Evolutionary conservation across 169 alveolate genomes (phyloP), one percentile per base, ranked within the genome.

Genomic region (Plasmodium knowlesi): DNA sequence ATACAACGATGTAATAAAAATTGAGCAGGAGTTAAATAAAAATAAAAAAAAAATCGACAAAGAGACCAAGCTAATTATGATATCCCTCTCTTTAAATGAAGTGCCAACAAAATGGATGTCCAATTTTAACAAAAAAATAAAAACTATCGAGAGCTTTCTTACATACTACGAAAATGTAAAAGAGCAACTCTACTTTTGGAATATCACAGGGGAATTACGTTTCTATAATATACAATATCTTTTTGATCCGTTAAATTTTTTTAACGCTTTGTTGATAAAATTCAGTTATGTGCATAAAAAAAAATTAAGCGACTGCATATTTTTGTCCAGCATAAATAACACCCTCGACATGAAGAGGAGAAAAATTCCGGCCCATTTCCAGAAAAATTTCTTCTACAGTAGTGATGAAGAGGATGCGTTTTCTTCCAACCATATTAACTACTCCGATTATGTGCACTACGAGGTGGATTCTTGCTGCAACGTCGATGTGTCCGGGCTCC

Each of bases 101-200:
- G 74, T 88, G 39, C 94, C 94, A 57, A 78, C 28, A 16, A 78
- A 79, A 53, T 88, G 94, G 94, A 41, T 22, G 12, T 37, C n/a
- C 5, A 19, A n/a, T 88, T 88, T 88, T 88, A 88, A 88, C 82
- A 57, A 79, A 88, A 88, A 88, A 79, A 79, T 76, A 25, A 88
- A 88, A 79, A 78, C 37, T 6, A 57, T 88, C 50, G 61, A 88
- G 32, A 79, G 32, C 57, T 88, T 88, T 88, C 71, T 88, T 39
- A 88, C 72, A 10, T 88, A 88, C 82, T 88, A 57, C 43, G 90
- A 88, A 88, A 88, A 78, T 8, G 37, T 88, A 16, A 88, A 88
- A 67, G 94, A 88, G 82, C 94, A 88, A 41, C 43, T 88, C 34
- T 88, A 88, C 50, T 88, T 88, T n/a, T 88, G 94, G 94, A 88